Evolutionary conservation across 2,329 filamentous ascomycete genomes (phyloP), one percentile per base, ranked within the genome.

Genomic region (Aspergillus intermedius): DNA sequence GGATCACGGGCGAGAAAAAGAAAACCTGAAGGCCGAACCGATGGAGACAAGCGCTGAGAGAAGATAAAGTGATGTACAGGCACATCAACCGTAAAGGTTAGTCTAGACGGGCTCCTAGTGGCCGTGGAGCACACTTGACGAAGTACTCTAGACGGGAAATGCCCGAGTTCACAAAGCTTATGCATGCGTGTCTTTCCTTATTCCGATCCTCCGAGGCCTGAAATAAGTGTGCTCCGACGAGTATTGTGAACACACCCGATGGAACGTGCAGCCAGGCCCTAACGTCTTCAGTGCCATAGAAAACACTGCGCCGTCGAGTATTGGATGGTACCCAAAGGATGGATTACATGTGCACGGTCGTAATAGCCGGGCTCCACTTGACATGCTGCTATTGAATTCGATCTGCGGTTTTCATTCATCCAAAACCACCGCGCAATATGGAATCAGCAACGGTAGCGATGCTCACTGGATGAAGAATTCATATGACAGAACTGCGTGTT

Each of bases 1-100:
- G 22, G 28, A 30, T 45, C 21, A 39, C 43, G 34, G 47, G 34
- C 44, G 28, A 19, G 37, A 44, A 41, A 40, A 21, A 40, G 19
- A 19, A 40, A 40, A 5, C 9, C n/a, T 19, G 17, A 34, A 48
- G 47, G 48, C 19, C 40, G 19, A 42, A 19, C 41, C 21, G 13
- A 43, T 30, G 19, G 41, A 40, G 37, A 40, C 17, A 19, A 12
- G 12, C 9, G 19, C 37, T 21, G 37, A 40, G 37, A 40, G 17
- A 10, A 10, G 37, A 22, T 22, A 40, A 4, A 12, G 19, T 40
- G 37, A 40, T 40, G 37, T 40, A 40, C 37, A 35, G 34, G 34
- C 15, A 35, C 25, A 30, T 30, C 25, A 30, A 30, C 25, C 10
- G 25, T 30, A 30, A 30, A 30, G 10, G 25, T 30, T 30, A 30